Base-by-base conservation (phyloP, 1,284 basidiomycete genomes). In the Ceratobasidium sp. region DNA sequence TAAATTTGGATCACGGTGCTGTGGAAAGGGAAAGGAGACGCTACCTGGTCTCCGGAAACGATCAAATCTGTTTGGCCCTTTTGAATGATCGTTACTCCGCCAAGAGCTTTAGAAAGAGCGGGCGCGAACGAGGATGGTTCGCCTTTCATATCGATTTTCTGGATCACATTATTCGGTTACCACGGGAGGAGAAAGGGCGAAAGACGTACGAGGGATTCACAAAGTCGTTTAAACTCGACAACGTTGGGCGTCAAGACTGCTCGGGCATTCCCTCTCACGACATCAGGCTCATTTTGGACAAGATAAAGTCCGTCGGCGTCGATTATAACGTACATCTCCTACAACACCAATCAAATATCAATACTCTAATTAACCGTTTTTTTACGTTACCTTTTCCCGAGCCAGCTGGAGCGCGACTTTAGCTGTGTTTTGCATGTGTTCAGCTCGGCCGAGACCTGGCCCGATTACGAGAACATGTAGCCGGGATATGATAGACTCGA, bases 181-280 rank as follows among this genome's bases (percentile, higher is more conserved):
- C 33, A 74, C 13, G 15, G 26, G 9, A n/a, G n/a, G 12, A 67
- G n/a, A 15, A 13, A 15, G 26, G 38, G 23, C 10, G 33, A 33
- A 33, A 13, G 23, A 87, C 90, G 78, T 71, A 91, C 95, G 69
- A 94, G 86, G 78, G 89, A 89, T 77, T 96, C 91, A 79, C 92
- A 92, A 40, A 99, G 85, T 13, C 97, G 88, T 81, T 92, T 91
- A 85, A 99, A 99, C 84, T 99, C 97, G 79, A 95, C 94, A 13
- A 98, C 91, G 81, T 99, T 99, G 0, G 98, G 97, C 0, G 98
- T 99, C 57, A 99, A 85, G 2, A 97, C 91, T 0, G 92, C 94
- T 28, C 92, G 90, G 17, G 89, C 86, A 84, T 97, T 97, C 0
- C 96, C 96, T 80, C 89, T 88, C 75, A 99, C 90, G 62, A 95